Evolutionary conservation across 768 basidiomycete species (phyloP).

Genomic region (Symmetrospora coprosmae): DNA sequence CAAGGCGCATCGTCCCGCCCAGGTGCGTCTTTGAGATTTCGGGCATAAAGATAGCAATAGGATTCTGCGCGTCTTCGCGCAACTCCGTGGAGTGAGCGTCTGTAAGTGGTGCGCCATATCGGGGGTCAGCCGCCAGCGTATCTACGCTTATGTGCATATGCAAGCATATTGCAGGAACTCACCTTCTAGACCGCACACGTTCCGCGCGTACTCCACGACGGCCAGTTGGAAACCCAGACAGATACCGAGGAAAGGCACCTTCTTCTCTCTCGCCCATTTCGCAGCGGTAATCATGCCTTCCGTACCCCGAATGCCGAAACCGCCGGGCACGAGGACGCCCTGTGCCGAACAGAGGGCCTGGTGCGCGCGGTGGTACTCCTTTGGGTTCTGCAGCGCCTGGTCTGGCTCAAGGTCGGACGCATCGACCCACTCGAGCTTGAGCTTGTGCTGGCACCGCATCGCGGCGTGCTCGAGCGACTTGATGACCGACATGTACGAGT

Average conservation of each 20-base stretch:
- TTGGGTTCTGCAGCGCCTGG: slow-evolving; percentile 62
- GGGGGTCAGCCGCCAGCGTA: background rate
- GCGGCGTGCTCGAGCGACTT: slow-evolving; percentile 96
- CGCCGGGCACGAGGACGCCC: slow-evolving; percentile 92
- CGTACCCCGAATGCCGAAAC: slow-evolving; percentile 81
- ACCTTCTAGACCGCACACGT: slow-evolving; percentile 61
- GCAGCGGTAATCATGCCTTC: slow-evolving; percentile 98
- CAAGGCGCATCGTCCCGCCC: slow-evolving; percentile 99
- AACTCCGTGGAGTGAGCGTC: slow-evolving; percentile 82
- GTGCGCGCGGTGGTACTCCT: slow-evolving; percentile 91
- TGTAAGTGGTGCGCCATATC: no score
- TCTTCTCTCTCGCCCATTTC: slow-evolving; percentile 90
- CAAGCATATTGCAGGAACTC: no score
- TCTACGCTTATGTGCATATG: background rate
- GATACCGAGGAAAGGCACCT: slow-evolving; percentile 86
- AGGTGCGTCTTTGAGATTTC: slow-evolving; percentile 95
- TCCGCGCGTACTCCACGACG: slow-evolving; percentile 84
- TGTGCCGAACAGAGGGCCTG: slow-evolving; percentile 70
- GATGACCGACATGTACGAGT: slow-evolving; percentile 95
- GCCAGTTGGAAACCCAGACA: slow-evolving; percentile 96
- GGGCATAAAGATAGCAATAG: slow-evolving; percentile 91
- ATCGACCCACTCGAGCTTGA: slow-evolving; percentile 88
- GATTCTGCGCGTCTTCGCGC: slow-evolving; percentile 40
- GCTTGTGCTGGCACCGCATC: slow-evolving; percentile 73
- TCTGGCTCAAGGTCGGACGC: slow-evolving; percentile 77